Evolutionary conservation across 192 early-diverging fungal genomes (phyloP).

Genomic region (Coemansia sp.): DNA sequence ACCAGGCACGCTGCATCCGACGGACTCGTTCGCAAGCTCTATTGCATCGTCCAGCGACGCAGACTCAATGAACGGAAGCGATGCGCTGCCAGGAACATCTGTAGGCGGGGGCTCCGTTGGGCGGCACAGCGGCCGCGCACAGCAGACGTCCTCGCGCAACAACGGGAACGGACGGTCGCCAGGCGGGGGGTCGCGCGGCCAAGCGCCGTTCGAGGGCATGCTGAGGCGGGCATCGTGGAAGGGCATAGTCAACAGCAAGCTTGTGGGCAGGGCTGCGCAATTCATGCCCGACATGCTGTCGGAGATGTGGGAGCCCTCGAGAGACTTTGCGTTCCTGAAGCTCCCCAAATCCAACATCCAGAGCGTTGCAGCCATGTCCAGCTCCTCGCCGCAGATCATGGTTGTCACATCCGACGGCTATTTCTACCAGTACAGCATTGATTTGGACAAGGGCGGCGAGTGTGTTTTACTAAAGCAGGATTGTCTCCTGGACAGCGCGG

Average conservation of each 20-base stretch:
- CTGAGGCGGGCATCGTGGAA: conserved; percentile 59
- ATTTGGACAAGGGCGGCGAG: conserved; percentile 86
- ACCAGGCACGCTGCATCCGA: conserved; percentile 10
- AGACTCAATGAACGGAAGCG: conserved; percentile 20
- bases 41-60: conserved; percentile 19
- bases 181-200: conserved; percentile 13
- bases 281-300: conserved; percentile 85
- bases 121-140: background rate
- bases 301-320: conserved; percentile 92
- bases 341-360: conserved; percentile 75
- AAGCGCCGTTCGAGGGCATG: conserved; percentile 62
- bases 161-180: conserved; percentile 6
- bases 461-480: conserved; percentile 82
- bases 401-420: conserved; percentile 89
- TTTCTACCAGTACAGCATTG: conserved; percentile 88
- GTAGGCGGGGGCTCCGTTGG: background rate
- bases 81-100: background rate
- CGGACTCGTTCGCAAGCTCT: conserved; percentile 39
- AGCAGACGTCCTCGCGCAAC: conserved; percentile 2
- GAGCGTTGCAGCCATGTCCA: conserved; percentile 74
- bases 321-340: conserved; percentile 94
- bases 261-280: conserved; percentile 79
- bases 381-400: conserved; percentile 77
- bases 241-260: conserved; percentile 56
- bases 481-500: conserved; percentile 55